Base-by-base conservation (phyloP, 2,329 filamentous ascomycete genomes). In the Westerdykella sp. region DNA sequence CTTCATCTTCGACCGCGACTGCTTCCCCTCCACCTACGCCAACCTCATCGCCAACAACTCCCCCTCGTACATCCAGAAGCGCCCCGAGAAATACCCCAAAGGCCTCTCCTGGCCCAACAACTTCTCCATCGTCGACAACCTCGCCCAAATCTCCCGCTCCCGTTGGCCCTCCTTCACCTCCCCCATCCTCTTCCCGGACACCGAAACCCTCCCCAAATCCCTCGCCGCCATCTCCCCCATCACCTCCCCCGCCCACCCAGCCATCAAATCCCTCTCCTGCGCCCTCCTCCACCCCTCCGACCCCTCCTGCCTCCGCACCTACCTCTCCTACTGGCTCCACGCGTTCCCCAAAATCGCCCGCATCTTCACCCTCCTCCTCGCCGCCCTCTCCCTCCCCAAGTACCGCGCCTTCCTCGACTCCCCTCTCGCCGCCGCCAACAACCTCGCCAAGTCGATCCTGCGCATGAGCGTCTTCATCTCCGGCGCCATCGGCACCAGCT, bases 161-260 rank as follows among this genome's bases (percentile, higher is more conserved):
- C 81, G 81, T 60, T 96, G 91, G 87, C 91, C 90, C 76, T 85
- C 84, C 0, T 95, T 89, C 65, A 76, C 85, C 40, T 91, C 87
- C 0, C 91, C 91, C 1, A 91, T 89, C 34, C 77, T 96, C 45
- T 95, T 94, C 67, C 90, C 90, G 0, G 74, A 74, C 48, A 76
- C 78, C 12, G 65, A 71, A 38, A 80, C 78, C 2, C 79, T 94
- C 0, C 80, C 85, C 0, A 62, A 77, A 3, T 73, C 81, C 3
- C 76, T 95, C n/a, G 63, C 74, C 16, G 70, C 77, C 11, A 83
- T 96, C 44, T 76, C 83, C 0, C 86, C 89, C 1, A 80, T 97
- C 42, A 88, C 87, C 1, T 83, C 85, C 1, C 79, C 85, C 22
- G 91, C 91, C 0, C 91, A 97, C 60, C 91, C 91, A 1, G 81